Percentiles rank a stretch among this genome's conserved stretches.
Conservation (phyloP, 108 stramenopile species). For the Skeletonema grethae region DNA sequence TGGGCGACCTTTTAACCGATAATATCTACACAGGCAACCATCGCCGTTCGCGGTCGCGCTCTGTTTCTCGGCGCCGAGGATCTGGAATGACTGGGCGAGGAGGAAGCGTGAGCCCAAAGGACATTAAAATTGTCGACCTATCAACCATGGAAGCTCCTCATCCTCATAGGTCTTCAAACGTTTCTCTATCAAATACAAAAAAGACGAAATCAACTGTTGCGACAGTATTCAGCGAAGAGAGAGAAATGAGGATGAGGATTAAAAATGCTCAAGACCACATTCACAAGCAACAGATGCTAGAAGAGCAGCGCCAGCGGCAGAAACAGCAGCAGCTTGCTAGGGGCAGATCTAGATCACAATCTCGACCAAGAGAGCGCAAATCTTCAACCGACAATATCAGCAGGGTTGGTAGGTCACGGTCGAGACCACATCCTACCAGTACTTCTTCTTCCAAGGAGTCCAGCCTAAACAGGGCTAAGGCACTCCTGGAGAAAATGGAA, state of each 20-base stretch:
- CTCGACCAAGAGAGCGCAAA: slow-evolving; percentile 1
- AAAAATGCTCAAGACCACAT: not conserved
- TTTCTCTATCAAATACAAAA: not conserved
- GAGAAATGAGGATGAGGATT: not conserved
- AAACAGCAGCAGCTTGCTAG: not conserved
- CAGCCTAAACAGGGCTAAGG: not conserved
- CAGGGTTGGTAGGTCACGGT: not conserved
- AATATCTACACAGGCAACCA: not conserved
- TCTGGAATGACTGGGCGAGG: not conserved
- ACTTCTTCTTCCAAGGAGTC: not conserved
- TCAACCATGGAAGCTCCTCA: not conserved
- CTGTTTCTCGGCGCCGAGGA: not conserved
- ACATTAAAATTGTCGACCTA: slow-evolving; percentile 1
- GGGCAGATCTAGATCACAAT: not conserved
- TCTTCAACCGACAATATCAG: not conserved
- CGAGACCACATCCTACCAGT: not conserved
- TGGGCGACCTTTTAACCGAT: not conserved
- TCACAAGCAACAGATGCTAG: not conserved
- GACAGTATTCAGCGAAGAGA: not conserved
- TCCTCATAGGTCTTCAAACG: no score
- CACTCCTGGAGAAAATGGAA: not conserved
- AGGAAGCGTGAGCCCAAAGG: not conserved
- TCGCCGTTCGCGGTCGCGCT: not conserved
- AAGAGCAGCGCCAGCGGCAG: not conserved
- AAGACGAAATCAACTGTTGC: not conserved